Percentiles rank a stretch among this genome's conserved stretches.
phyloP scores from a whole-genome alignment of 129 eudicot genomes.

The Saussurea involucrata region DNA sequence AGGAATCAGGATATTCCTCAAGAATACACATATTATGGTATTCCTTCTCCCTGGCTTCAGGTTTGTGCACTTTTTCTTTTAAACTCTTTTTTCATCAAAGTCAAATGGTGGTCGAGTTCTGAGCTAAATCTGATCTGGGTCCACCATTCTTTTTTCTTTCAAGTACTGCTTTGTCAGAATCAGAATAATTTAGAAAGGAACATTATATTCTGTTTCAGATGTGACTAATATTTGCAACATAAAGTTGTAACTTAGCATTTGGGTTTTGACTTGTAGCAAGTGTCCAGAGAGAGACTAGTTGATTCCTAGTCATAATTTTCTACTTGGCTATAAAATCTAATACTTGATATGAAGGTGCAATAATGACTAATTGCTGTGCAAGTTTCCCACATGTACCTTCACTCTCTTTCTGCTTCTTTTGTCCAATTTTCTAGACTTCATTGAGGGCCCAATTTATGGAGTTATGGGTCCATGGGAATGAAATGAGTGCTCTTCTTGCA shows the following conservation, averaged over 20 bases:
- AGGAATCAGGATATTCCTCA: slow-evolving; percentile 93
- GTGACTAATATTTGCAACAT: background rate
- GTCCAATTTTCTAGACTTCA: background rate
- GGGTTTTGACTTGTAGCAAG: background rate
- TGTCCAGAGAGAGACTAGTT: background rate
- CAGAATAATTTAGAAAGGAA: background rate
- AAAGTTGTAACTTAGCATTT: background rate
- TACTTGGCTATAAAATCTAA: background rate
- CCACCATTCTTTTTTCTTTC: background rate
- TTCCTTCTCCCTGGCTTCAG: slow-evolving; percentile 99
- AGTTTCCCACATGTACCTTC: background rate
- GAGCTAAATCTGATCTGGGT: background rate
- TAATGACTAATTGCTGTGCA: background rate
- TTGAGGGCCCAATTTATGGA: background rate
- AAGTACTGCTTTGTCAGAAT: background rate
- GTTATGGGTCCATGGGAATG: background rate
- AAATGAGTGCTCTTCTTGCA: background rate
- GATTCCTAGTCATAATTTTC: background rate
- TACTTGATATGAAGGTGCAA: background rate
- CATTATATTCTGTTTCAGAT: background rate
- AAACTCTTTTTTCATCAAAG: slow-evolving; percentile 11
- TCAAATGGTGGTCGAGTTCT: background rate
- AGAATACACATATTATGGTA: slow-evolving; percentile 97
- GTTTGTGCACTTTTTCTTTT: slow-evolving; percentile 41
- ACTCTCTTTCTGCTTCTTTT: background rate